These are phyloP conservation scores for Castanea mollissima DNA, from an alignment of 306 rosid species.

Conservation along the genomic window DNA sequence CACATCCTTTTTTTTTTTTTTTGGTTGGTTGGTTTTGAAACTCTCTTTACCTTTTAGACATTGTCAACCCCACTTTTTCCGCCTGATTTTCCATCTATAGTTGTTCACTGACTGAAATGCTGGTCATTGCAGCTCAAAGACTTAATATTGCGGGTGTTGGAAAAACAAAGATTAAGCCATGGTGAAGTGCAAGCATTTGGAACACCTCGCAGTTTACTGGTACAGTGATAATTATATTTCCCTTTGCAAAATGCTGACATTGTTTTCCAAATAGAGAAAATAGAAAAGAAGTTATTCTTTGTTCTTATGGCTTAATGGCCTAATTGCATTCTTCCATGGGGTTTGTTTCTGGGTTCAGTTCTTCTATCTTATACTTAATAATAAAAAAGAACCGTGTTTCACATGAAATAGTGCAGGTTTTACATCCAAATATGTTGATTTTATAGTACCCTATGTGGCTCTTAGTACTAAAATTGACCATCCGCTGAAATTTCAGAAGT, in stretches of 20 bases:
- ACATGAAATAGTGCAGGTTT: not conserved
- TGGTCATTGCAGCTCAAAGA: conserved; percentile 72
- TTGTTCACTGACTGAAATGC: conserved; percentile 29
- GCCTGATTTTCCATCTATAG: not conserved
- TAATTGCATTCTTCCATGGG: no score
- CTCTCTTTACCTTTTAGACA: conserved; percentile 1
- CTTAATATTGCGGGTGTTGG: conserved; percentile 56
- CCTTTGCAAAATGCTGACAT: not conserved
- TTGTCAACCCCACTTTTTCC: not conserved
- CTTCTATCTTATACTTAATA: no score
- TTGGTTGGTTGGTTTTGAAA: not conserved
- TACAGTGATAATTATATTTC: conserved; percentile 30
- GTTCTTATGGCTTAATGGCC: not conserved
- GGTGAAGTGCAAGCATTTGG: conserved; percentile 69
- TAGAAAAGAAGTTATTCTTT: not conserved
- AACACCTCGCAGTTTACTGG: conserved; percentile 94
- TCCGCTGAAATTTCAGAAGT: conserved; percentile 8
- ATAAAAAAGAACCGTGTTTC: no score
- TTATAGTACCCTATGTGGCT: not conserved
- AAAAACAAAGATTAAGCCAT: conserved; percentile 75
- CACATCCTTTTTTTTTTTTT: conserved; percentile 1
- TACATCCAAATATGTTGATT: not conserved
- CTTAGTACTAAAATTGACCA: not conserved
- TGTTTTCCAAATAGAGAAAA: not conserved
- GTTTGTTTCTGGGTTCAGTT: no score